phyloP scores from a whole-genome alignment of 768 basidiomycete species.

The Mycena vulgaris region DNA sequence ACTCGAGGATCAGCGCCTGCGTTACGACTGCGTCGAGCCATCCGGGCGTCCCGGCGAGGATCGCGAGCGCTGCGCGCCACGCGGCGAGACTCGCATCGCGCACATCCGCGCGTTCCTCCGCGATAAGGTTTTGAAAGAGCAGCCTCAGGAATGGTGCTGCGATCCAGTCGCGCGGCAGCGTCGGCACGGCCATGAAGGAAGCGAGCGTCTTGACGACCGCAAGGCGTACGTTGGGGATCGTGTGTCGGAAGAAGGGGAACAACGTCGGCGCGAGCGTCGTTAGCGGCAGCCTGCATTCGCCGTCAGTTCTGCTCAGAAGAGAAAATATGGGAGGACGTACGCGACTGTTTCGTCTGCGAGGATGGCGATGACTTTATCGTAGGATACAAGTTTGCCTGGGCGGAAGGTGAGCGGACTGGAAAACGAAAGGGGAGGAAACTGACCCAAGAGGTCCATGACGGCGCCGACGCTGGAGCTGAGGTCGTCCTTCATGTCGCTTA shows the following conservation, averaged over 20 bases:
- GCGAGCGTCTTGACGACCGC: conserved; percentile 92
- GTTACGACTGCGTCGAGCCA: conserved; percentile 69
- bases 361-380: conserved; percentile 82
- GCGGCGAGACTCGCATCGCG: conserved; percentile 79
- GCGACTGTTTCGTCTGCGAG: conserved; percentile 78
- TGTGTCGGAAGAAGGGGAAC: conserved; percentile 98
- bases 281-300: conserved; percentile 76
- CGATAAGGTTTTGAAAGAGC: conserved; percentile 93
- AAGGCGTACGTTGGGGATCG: conserved; percentile 92
- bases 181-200: conserved; percentile 86
- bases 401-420: conserved; percentile 14
- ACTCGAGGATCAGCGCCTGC: conserved; percentile 78
- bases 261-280: conserved; percentile 87
- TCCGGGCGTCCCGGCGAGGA: conserved; percentile 62
- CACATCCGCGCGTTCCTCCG: conserved; percentile 91
- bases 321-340: conserved; percentile 62
- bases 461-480: conserved; percentile 96
- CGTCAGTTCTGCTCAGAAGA: conserved; percentile 15
- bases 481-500: conserved; percentile 96
- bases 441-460: conserved; percentile 98
- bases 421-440: conserved; percentile 30
- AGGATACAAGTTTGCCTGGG: conserved; percentile 86
- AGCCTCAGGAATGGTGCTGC: conserved; percentile 82
- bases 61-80: conserved; percentile 80
- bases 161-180: conserved; percentile 88